Evolutionary conservation across 1,139 yeast genomes (phyloP), one percentile per base, ranked within the genome.

Genomic region (Ogataea hybrid): DNA sequence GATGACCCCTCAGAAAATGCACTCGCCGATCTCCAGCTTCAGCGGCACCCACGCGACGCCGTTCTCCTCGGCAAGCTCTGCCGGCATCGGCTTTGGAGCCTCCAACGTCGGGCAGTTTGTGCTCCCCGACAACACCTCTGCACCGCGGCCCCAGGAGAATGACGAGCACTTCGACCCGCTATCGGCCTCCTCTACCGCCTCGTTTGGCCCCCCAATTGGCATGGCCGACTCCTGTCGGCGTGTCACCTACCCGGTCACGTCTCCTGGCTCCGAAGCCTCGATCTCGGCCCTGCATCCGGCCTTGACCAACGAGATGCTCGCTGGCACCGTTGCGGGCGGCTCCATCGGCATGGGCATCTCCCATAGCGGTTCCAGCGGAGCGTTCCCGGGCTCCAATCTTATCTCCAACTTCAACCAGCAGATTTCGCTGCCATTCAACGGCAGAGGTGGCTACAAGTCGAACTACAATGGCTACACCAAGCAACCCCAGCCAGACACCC

Each of bases 381-480:
- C 64, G 61, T 75, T 71, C 42, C 65, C 71, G 35, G 77, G 71
- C 40, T 36, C 33, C 33, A 44, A 37, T 32, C 48, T 46, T 9
- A 25, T 42, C 25, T 25, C 36, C 23, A 25, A 32, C n/a, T 28
- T 30, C 23, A 38, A 34, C 25, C 41, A 31, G 23, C 36, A 35
- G 10, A 33, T 30, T 17, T 16, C 37, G 20, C 35, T 21, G 7
- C 35, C 38, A 3, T 27, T 30, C 28, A 32, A 32, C 28, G 23
- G 12, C 29, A 12, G 35, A 12, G 23, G 22, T 9, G 20, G 32
- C 12, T 39, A 15, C 28, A 43, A 46, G 35, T 29, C 49, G 15
- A 36, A 32, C 31, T 42, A 39, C 39, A 37, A 37, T 35, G 41
- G 44, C 9, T 43, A 28, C 27, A 18, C 32, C 39, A 42, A 31